phyloP scores from a whole-genome alignment of 331 rosid genomes.

The Pyrus hybrid region DNA sequence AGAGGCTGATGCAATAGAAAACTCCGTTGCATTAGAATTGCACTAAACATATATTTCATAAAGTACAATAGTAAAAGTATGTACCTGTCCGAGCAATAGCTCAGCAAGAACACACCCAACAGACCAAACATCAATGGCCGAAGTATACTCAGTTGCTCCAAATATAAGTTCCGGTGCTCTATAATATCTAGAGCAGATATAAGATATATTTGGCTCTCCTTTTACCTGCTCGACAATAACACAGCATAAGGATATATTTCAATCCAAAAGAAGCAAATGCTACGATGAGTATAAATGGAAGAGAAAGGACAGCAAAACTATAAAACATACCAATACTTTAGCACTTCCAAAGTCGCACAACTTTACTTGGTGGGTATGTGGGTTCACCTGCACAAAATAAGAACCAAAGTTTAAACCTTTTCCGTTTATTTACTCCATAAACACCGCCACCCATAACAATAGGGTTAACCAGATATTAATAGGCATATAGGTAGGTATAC shows the following conservation, averaged over 20 bases:
- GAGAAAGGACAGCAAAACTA: not conserved
- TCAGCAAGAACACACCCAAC: conserved; percentile 92
- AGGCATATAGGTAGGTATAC: not conserved
- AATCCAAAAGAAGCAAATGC: not conserved
- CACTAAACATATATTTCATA: not conserved
- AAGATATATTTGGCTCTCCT: conserved; percentile 88
- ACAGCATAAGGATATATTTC: conserved; percentile 4
- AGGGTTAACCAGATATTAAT: not conserved
- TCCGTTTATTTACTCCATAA: not conserved
- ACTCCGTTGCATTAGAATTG: conserved; percentile 1
- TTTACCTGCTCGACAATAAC: conserved; percentile 43
- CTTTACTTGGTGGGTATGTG: conserved; percentile 95
- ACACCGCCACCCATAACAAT: not conserved
- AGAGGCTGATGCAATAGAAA: conserved; percentile 48
- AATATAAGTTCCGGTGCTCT: conserved; percentile 95
- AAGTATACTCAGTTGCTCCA: conserved; percentile 88
- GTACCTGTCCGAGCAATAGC: conserved; percentile 81
- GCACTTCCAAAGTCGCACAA: conserved; percentile 97
- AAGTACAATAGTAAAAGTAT: conserved; percentile 7
- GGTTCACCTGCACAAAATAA: conserved; percentile 63
- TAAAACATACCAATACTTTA: conserved; percentile 73
- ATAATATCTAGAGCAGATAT: conserved; percentile 83
- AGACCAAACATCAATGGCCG: conserved; percentile 86
- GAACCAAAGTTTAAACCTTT: not conserved
- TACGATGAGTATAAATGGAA: conserved; percentile 1